Base-by-base conservation (phyloP, 176 grass and related monocot genomes). In the Zea luxurians region DNA sequence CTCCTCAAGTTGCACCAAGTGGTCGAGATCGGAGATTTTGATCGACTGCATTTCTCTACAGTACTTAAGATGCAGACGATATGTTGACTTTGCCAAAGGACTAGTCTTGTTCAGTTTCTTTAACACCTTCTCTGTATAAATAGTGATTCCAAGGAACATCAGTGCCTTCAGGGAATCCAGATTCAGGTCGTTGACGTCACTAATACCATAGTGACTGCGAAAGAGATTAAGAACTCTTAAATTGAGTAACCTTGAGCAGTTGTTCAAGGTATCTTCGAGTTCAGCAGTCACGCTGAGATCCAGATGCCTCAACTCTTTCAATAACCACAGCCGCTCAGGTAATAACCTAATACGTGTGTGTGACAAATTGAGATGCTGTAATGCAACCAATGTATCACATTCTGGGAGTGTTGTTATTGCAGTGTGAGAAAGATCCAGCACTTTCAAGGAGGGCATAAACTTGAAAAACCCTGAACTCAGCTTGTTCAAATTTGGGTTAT, bases 391-490 rank as follows among this genome's bases (percentile, higher is more conserved):
- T 49, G 76, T 10, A 9, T 89, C 80, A 73, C 82, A 88, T 73
- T 86, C 79, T 34, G 91, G 88, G 68, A 93, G 82, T 8, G 75
- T 57, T 16, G 80, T 79, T 50, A 96, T 90, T 66, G 82, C 70
- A 49, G 93, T 96, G 58, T 86, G 63, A 13, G 93, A 97, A 77
- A 97, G 93, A 70, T 97, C 93, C 4, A 97, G 90, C 20, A 91
- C 93, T 70, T 66, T 93, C 75, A 97, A 89, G 8, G 74, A 76
- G 0, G 86, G 70, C 85, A 90, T 89, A 45, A 10, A 87, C 47
- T 20, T 87, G 53, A 97, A 93, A 74, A 97, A 91, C 4, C 42
- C 63, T 42, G 55, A 48, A 48, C 81, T 45, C 27, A 97, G 78
- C 21, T 64, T 88, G 58, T 82, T 65, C 59, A 97, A 73, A 27